Evolutionary conservation across 805 yeast genomes (phyloP).

Genomic region (Candida nemodendra): DNA sequence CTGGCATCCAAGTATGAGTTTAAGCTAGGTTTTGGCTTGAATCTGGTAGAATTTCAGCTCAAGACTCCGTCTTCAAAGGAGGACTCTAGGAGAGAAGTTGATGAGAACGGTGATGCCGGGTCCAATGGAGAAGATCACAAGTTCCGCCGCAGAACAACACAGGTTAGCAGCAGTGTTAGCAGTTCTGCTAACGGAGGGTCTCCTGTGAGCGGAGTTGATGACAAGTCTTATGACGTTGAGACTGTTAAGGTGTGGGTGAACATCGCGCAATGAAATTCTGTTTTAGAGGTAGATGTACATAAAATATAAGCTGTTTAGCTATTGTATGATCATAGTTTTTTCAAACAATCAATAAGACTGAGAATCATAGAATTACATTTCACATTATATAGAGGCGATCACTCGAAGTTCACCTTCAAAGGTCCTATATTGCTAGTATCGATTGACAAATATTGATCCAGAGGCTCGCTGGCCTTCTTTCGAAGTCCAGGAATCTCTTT

Average conservation of each 20-base stretch:
- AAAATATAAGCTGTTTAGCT: too few species aligned
- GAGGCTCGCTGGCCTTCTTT: constrained; percentile 6
- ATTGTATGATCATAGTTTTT: too few species aligned
- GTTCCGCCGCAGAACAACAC: constrained; percentile 12
- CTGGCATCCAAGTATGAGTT: constrained; percentile 42
- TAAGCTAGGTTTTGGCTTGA: constrained; percentile 47
- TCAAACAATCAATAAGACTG: too few species aligned
- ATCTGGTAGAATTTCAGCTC: constrained; percentile 39
- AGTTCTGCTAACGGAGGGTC: neutral
- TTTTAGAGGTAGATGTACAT: too few species aligned
- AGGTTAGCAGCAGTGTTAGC: constrained; percentile 2
- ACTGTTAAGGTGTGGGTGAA: constrained; percentile 40
- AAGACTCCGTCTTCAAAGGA: constrained; percentile 22
- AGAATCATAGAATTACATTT: too few species aligned
- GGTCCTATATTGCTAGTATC: constrained; percentile 14
- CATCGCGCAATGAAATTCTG: constrained; percentile 34
- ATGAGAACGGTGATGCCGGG: constrained; percentile 1
- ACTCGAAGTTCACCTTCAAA: constrained; percentile 13
- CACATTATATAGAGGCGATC: constrained; percentile 1
- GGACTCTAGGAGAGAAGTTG: constrained; percentile 2
- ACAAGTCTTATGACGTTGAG: constrained; percentile 28
- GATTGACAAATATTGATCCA: constrained; percentile 8
- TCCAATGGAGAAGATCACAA: constrained; percentile 10
- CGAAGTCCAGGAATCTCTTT: constrained; percentile 13
- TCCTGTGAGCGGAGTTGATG: constrained; percentile 5